Percentiles rank a stretch among this genome's conserved stretches.
Conservation (phyloP, 2,329 filamentous ascomycete species). For the Trichoderma cornu-damae region DNA sequence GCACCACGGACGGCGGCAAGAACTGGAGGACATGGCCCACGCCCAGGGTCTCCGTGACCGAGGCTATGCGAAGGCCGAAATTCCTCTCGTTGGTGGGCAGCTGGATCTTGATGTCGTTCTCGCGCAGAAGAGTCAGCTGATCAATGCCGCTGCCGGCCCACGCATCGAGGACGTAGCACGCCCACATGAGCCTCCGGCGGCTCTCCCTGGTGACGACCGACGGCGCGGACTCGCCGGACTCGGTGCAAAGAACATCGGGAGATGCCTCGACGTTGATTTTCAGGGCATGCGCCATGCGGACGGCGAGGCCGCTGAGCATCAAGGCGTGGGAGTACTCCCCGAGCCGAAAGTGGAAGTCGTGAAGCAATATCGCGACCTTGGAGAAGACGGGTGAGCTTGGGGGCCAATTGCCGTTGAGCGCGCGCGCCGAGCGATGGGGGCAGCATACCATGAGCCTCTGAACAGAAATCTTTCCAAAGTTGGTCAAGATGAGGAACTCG, state of each 20-base stretch:
- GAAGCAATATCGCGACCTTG: conserved; percentile 36
- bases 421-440: not conserved
- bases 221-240: conserved; percentile 28
- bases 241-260: conserved; percentile 36
- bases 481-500: conserved; percentile 33
- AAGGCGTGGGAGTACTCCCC: conserved; percentile 39
- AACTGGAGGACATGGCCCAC: conserved; percentile 39
- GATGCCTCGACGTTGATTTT: conserved; percentile 37
- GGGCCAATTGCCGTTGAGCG: not conserved
- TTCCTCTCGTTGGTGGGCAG: conserved; percentile 39
- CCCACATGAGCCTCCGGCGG: conserved; percentile 39
- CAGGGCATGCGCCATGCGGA: conserved; percentile 40
- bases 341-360: conserved; percentile 38
- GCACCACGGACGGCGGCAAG: conserved; percentile 36
- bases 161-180: conserved; percentile 39
- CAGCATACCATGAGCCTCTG: conserved; percentile 36
- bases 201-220: conserved; percentile 37
- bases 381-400: not conserved
- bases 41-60: conserved; percentile 38
- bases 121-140: conserved; percentile 36
- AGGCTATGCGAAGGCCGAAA: conserved; percentile 38
- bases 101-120: conserved; percentile 40
- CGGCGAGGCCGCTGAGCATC: conserved; percentile 39
- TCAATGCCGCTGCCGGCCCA: conserved; percentile 39
- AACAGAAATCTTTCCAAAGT: conserved; percentile 37